phyloP scores from a whole-genome alignment of 805 yeast species.

The Nakazawaea populi region DNA sequence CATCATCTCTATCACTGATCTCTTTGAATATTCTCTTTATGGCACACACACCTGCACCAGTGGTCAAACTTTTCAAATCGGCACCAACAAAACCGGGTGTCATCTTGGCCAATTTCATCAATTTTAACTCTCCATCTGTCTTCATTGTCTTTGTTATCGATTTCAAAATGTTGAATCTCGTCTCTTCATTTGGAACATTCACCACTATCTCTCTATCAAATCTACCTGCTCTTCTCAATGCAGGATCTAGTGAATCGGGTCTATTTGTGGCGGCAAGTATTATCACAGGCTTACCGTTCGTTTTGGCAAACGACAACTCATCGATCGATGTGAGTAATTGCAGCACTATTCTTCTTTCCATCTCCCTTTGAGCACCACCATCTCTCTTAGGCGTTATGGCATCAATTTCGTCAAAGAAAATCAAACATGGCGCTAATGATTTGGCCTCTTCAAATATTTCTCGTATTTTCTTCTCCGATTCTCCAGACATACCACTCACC shows the following conservation, averaged over 20 bases:
- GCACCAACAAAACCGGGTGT: constrained; percentile 99
- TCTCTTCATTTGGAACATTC: constrained; percentile 87
- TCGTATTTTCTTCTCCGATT: constrained; percentile 88
- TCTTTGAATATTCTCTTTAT: constrained; percentile 83
- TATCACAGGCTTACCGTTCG: constrained; percentile 89
- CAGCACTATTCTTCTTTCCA: constrained; percentile 96
- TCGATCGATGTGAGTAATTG: constrained; percentile 94
- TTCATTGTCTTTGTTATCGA: constrained; percentile 67
- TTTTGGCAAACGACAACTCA: constrained; percentile 80
- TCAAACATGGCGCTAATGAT: constrained; percentile 81
- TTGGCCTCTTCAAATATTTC: constrained; percentile 94
- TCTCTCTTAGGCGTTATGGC: constrained; percentile 98
- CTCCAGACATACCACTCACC: constrained; percentile 99
- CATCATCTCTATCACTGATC: constrained; percentile 36
- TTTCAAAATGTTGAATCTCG: constrained; percentile 68
- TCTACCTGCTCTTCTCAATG: constrained; percentile 92
- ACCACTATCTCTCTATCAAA: constrained; percentile 93
- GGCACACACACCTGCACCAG: constrained; percentile 94
- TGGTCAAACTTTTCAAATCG: constrained; percentile 85
- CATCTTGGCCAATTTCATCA: constrained; percentile 69
- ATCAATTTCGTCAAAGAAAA: constrained; percentile 95
- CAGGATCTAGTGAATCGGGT: constrained; percentile 93
- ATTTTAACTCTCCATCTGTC: constrained; percentile 67
- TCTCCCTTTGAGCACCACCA: constrained; percentile 96
- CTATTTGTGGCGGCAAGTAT: constrained; percentile 95